Conservation (phyloP, 148 eudicot genomes). For the Cornus kousa region DNA sequence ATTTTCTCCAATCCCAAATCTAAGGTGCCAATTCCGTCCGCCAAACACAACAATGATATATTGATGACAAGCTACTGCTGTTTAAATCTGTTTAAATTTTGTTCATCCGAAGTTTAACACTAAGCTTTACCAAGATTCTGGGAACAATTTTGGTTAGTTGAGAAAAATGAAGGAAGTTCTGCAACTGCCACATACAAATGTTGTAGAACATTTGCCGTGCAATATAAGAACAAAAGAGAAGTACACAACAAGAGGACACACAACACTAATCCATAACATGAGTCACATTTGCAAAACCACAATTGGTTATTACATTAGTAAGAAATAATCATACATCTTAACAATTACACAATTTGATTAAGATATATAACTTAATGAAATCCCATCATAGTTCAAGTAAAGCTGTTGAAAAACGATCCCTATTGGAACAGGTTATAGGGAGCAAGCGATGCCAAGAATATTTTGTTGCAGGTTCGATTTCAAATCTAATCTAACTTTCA, state of each 20-base stretch:
- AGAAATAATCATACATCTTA: conserved; percentile 7
- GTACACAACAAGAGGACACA: not conserved
- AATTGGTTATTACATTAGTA: not conserved
- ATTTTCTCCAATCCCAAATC: no score
- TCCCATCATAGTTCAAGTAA: not conserved
- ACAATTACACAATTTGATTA: not conserved
- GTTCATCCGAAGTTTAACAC: no score
- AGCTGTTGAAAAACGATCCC: not conserved
- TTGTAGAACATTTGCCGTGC: no score
- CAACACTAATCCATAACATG: not conserved
- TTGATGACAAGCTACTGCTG: no score
- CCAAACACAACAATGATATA: no score
- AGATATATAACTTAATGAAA: not conserved
- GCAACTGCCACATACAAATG: no score
- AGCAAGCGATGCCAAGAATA: not conserved
- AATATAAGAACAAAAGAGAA: not conserved
- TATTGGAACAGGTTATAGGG: not conserved
- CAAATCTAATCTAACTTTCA: not conserved
- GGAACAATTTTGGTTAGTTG: no score
- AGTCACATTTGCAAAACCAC: not conserved
- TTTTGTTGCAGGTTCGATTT: not conserved
- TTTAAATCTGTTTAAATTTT: no score
- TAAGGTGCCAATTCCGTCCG: no score
- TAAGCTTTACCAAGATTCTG: no score
- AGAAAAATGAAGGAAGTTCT: no score